A percentile compares a stretch with the other conserved stretches of the same genome.
These are phyloP conservation scores for Apiospora kogelbergensis DNA, from an alignment of 2,329 filamentous ascomycete species.

Conservation along the genomic window DNA sequence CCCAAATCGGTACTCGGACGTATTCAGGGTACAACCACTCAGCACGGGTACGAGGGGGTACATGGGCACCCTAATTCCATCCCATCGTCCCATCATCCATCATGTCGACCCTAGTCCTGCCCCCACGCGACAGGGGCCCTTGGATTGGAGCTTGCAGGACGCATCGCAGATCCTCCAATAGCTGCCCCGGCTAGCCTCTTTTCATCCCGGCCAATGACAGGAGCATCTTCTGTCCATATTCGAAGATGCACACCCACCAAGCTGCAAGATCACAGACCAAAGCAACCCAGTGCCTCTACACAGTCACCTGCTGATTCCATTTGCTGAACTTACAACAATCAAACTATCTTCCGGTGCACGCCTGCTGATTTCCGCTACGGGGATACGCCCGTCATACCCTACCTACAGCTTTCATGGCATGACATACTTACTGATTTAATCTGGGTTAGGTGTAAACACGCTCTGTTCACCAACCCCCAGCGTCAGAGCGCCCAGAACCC, in stretches of 20 bases:
- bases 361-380: neutral
- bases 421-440: constrained; percentile 1
- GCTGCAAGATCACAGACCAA: neutral
- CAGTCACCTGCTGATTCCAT: neutral
- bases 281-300: neutral
- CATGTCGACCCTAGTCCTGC: neutral
- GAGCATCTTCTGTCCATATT: neutral
- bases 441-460: neutral
- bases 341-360: neutral
- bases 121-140: constrained; percentile 6
- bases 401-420: neutral
- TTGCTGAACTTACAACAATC: neutral
- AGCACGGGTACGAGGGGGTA: constrained; percentile 4
- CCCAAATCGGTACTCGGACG: constrained; percentile 4
- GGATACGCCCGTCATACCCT: neutral
- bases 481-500: neutral
- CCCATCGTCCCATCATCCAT: constrained; percentile 3
- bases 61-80: constrained; percentile 2
- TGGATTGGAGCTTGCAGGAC: neutral
- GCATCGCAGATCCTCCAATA: constrained; percentile 10
- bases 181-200: constrained; percentile 4
- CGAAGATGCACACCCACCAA: neutral
- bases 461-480: neutral
- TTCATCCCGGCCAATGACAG: neutral
- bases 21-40: constrained; percentile 8